Evolutionary conservation across 768 basidiomycete genomes (phyloP).

Genomic region (Dendrothele bispora): DNA sequence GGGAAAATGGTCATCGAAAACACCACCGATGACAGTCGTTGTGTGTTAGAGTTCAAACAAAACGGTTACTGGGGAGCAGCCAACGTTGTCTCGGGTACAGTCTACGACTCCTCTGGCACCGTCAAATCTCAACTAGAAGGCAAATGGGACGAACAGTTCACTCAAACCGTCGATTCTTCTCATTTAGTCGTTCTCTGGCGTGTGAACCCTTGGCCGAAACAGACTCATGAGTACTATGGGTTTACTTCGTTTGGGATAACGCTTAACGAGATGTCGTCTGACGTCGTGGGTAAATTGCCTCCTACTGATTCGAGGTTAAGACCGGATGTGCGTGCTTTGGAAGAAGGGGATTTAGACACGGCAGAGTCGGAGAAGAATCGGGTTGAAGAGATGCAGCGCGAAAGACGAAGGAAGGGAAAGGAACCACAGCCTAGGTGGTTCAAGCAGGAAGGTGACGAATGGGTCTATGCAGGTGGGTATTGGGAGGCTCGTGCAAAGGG

Average conservation of each 20-base stretch:
- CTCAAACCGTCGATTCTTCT: conserved; percentile 64
- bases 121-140: conserved; percentile 71
- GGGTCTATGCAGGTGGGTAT: conserved; percentile 78
- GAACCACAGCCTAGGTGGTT: conserved; percentile 78
- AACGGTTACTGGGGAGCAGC: conserved; percentile 80
- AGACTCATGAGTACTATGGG: conserved; percentile 73
- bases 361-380: conserved; percentile 74
- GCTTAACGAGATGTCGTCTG: conserved; percentile 75
- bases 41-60: conserved; percentile 83
- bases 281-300: conserved; percentile 63
- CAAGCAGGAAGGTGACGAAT: conserved; percentile 64
- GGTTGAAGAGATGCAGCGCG: conserved; percentile 77
- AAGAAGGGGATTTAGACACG: conserved; percentile 67
- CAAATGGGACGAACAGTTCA: conserved; percentile 85
- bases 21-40: conserved; percentile 49
- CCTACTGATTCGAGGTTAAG: conserved; percentile 81
- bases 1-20: conserved; percentile 81
- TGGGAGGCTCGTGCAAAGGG: conserved; percentile 73
- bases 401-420: conserved; percentile 59
- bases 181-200: conserved; percentile 81
- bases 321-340: conserved; percentile 81
- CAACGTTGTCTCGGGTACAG: conserved; percentile 67
- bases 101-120: conserved; percentile 54
- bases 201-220: conserved; percentile 68
- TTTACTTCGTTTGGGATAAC: conserved; percentile 81